A percentile compares a stretch with the other conserved stretches of the same genome.
Evolutionary conservation across 352 stramenopile species (phyloP).

Genomic region (Pythium biforme): DNA sequence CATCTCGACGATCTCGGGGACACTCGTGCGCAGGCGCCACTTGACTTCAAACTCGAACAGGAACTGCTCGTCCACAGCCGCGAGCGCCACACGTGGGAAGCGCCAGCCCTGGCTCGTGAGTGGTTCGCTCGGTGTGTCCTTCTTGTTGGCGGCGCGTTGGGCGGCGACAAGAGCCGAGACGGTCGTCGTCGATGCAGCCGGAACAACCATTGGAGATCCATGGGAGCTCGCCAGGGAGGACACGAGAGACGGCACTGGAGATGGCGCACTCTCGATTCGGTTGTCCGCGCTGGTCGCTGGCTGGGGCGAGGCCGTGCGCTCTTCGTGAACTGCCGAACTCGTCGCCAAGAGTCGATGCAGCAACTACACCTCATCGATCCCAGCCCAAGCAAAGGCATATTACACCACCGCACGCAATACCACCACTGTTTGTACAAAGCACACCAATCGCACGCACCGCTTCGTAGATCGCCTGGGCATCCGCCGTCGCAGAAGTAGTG

Average conservation of each 20-base stretch:
- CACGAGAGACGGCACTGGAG: neutral
- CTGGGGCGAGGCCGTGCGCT: neutral
- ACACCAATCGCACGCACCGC: constrained; percentile 4
- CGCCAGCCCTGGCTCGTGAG: constrained; percentile 41
- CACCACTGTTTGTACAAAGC: neutral
- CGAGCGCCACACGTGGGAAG: constrained; percentile 52
- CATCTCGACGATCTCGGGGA: constrained; percentile 47
- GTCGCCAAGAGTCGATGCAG: constrained; percentile 21
- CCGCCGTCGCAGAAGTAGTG: neutral
- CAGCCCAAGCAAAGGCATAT: no score
- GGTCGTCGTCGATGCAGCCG: neutral
- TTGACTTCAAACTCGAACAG: constrained; percentile 85
- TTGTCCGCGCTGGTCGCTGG: no score
- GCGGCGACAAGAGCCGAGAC: neutral
- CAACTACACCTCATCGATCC: constrained; percentile 9
- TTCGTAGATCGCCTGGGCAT: constrained; percentile 16
- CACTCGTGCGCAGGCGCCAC: constrained; percentile 44
- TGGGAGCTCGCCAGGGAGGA: neutral
- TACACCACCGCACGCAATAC: no score
- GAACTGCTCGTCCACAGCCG: constrained; percentile 60
- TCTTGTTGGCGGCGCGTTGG: neutral
- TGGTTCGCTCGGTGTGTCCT: neutral
- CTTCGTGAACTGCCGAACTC: neutral
- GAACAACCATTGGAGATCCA: neutral
- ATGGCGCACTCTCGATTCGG: neutral